Evolutionary conservation across 305 asterid species (phyloP).

Genomic region (Solanum hybrid): DNA sequence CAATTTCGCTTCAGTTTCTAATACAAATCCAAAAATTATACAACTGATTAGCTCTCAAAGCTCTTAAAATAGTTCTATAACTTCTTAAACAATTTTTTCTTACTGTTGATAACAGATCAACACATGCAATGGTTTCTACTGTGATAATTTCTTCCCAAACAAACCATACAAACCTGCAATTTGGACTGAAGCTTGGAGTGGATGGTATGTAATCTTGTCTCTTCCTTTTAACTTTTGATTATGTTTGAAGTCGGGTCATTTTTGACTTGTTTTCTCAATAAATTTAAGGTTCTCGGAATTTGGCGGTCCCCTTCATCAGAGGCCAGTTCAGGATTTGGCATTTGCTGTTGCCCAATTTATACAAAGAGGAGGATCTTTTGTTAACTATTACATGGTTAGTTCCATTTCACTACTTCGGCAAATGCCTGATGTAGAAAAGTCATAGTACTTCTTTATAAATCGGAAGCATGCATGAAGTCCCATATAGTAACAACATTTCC

Average conservation of each 20-base stretch:
- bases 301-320: slow-evolving; percentile 64
- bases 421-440: background rate
- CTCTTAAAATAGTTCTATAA: background rate
- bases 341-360: slow-evolving; percentile 84
- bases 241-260: background rate
- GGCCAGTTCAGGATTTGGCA: slow-evolving; percentile 97
- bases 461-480: background rate
- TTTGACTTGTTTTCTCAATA: slow-evolving; percentile 6
- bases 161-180: slow-evolving; percentile 79
- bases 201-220: slow-evolving; percentile 41
- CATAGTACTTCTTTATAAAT: background rate
- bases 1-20: background rate
- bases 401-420: background rate
- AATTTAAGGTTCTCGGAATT: slow-evolving; percentile 73
- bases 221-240: background rate
- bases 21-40: background rate
- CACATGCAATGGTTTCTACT: slow-evolving; percentile 95
- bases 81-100: background rate
- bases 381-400: slow-evolving; percentile 95
- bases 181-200: slow-evolving; percentile 99
- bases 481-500: background rate
- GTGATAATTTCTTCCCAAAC: slow-evolving; percentile 85
- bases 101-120: slow-evolving; percentile 54
- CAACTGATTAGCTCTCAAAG: background rate
- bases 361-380: slow-evolving; percentile 88